Percentiles rank a stretch among this genome's conserved stretches.
phyloP scores from a whole-genome alignment of 78 protist genomes.

The Emiliania huxleyi region DNA sequence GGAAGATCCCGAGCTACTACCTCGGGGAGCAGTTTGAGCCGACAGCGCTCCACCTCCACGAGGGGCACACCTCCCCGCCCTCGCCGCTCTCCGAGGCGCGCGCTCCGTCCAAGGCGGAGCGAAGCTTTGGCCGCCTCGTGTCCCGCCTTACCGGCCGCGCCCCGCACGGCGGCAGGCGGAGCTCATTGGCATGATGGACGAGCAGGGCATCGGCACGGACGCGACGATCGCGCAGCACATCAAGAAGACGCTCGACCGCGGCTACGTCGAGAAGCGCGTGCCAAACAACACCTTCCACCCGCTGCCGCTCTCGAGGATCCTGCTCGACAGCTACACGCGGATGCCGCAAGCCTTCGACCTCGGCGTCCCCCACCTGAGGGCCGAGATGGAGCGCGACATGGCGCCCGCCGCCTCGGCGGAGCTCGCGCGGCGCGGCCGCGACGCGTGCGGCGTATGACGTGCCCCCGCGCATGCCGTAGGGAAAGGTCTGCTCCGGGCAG shows the following conservation, averaged over 20 bases:
- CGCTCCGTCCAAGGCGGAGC: neutral
- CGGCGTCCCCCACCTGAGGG: conserved; percentile 47
- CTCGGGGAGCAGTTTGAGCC: conserved; percentile 79
- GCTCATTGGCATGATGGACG: conserved; percentile 94
- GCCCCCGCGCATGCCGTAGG: too few relatives aligned
- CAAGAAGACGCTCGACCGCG: conserved; percentile 78
- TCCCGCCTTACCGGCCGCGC: conserved; percentile 72
- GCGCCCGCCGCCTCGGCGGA: neutral
- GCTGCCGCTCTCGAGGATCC: conserved; percentile 83
- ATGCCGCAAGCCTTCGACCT: conserved; percentile 79
- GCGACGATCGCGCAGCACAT: conserved; percentile 99
- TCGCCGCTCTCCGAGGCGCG: conserved; percentile 31
- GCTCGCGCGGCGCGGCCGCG: too few relatives aligned
- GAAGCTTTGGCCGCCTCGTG: neutral
- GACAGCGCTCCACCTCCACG: conserved; percentile 46
- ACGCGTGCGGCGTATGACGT: too few relatives aligned
- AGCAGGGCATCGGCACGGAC: conserved; percentile 81
- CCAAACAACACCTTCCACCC: conserved; percentile 55
- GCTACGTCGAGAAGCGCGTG: conserved; percentile 61
- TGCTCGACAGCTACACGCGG: conserved; percentile 81
- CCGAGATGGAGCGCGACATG: conserved; percentile 71
- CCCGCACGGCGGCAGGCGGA: conserved; percentile 89
- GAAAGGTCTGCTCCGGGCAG: too few relatives aligned
- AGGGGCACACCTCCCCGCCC: conserved; percentile 76
- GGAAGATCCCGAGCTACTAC: conserved; percentile 72